Evolutionary conservation across 768 basidiomycete genomes (phyloP).

Genomic region (Suillus clintonianus): DNA sequence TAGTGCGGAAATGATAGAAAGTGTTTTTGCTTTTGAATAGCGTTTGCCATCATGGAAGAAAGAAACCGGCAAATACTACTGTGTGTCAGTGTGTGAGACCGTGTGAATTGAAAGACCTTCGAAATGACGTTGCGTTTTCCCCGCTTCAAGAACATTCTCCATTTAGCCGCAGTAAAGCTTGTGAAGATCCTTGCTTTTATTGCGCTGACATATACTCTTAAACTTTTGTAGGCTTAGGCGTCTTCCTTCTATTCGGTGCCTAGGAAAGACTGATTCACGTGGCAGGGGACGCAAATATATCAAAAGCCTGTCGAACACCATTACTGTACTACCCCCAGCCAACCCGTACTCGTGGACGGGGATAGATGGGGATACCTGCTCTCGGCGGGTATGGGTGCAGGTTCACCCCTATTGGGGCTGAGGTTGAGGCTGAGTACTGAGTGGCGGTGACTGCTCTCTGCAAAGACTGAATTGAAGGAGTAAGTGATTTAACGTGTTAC

Average conservation of each 20-base stretch:
- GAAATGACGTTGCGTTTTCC: neutral
- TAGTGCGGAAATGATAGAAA: constrained; percentile 67
- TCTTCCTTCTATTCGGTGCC: neutral
- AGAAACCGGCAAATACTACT: too few species aligned
- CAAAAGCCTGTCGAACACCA: neutral
- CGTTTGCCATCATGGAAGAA: constrained; percentile 29
- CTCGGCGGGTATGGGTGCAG: too few species aligned
- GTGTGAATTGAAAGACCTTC: too few species aligned
- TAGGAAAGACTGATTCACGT: neutral
- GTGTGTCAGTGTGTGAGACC: neutral
- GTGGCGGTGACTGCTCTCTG: neutral
- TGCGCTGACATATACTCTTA: too few species aligned
- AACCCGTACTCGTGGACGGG: too few species aligned
- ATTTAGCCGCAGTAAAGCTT: neutral
- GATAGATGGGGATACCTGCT: too few species aligned
- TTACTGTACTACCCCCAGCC: too few species aligned
- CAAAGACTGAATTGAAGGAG: neutral
- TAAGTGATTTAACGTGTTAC: too few species aligned
- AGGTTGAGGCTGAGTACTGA: too few species aligned
- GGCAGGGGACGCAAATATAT: neutral
- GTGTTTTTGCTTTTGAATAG: constrained; percentile 45
- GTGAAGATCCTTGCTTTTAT: too few species aligned
- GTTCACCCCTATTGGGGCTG: too few species aligned
- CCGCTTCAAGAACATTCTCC: neutral
- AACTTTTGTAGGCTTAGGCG: too few species aligned